phyloP scores from a whole-genome alignment of 768 basidiomycete genomes.

The Termitomyces sp. region DNA sequence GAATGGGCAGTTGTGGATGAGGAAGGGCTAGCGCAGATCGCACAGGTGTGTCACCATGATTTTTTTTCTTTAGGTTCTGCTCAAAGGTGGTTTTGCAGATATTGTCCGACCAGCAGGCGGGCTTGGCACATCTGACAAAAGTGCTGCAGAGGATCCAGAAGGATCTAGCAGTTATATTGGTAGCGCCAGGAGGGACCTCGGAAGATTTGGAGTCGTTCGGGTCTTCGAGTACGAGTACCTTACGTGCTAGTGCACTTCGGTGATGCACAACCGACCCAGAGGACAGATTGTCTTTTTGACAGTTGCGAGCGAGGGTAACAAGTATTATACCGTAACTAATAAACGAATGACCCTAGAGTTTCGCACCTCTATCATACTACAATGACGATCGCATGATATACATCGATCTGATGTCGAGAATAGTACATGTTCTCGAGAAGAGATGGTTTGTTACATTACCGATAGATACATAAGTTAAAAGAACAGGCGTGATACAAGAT shows the following conservation, averaged over 20 bases:
- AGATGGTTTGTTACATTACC: neutral
- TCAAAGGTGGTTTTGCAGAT: conserved; percentile 37
- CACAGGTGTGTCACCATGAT: conserved; percentile 42
- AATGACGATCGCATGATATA: neutral
- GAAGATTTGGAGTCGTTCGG: conserved; percentile 22
- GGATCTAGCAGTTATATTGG: conserved; percentile 63
- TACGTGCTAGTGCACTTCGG: conserved; percentile 30
- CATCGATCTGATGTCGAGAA: neutral
- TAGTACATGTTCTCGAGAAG: neutral
- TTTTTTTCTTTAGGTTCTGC: neutral
- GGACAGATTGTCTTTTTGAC: neutral
- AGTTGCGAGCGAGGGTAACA: neutral
- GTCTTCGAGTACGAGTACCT: conserved; percentile 28
- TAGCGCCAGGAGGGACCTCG: conserved; percentile 26
- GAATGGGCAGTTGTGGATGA: conserved; percentile 88
- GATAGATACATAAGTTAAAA: neutral
- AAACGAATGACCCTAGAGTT: neutral
- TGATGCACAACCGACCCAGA: conserved; percentile 9
- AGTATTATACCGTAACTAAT: neutral
- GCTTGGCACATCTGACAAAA: conserved; percentile 74
- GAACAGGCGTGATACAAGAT: neutral
- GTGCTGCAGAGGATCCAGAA: conserved; percentile 58
- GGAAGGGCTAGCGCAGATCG: conserved; percentile 71
- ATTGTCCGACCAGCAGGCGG: conserved; percentile 70
- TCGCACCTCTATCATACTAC: neutral